phyloP scores from a whole-genome alignment of 2,329 filamentous ascomycete genomes.

The Aspergillus luchuensis region DNA sequence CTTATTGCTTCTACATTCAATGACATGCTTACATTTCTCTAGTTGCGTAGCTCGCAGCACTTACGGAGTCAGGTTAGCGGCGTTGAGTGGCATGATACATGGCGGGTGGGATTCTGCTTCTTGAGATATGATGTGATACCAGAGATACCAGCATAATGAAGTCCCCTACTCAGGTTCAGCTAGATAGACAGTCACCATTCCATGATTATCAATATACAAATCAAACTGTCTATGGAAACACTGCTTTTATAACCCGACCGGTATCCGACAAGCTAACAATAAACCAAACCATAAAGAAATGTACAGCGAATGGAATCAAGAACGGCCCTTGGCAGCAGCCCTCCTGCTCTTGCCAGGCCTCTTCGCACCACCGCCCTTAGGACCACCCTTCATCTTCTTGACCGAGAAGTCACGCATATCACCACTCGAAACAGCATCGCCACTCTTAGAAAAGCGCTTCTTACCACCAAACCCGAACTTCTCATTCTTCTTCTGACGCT shows the following conservation, averaged over 20 bases:
- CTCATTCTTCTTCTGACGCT: constrained; percentile 90
- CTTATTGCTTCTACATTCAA: not conserved
- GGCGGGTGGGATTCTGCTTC: not conserved
- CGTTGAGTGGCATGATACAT: not conserved
- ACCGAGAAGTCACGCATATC: constrained; percentile 79
- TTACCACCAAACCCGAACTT: constrained; percentile 97
- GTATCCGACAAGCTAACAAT: constrained; percentile 13
- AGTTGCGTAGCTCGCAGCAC: not conserved
- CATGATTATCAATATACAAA: constrained; percentile 2
- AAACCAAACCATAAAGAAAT: constrained; percentile 1
- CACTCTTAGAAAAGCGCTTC: constrained; percentile 88
- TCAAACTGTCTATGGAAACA: not conserved
- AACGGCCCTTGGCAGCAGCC: constrained; percentile 38
- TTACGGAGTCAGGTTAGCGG: not conserved
- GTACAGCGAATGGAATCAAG: constrained; percentile 10
- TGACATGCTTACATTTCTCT: not conserved
- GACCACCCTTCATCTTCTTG: constrained; percentile 75
- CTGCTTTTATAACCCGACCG: constrained; percentile 10
- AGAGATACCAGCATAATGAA: not conserved
- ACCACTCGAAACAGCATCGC: constrained; percentile 78
- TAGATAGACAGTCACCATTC: constrained; percentile 10
- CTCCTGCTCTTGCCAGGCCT: constrained; percentile 56
- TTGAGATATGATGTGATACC: not conserved
- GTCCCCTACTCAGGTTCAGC: too few species aligned
- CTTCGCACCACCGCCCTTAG: constrained; percentile 47